Evolutionary conservation across 257 asterid genomes (phyloP).

Genomic region (Primulina tabacum): DNA sequence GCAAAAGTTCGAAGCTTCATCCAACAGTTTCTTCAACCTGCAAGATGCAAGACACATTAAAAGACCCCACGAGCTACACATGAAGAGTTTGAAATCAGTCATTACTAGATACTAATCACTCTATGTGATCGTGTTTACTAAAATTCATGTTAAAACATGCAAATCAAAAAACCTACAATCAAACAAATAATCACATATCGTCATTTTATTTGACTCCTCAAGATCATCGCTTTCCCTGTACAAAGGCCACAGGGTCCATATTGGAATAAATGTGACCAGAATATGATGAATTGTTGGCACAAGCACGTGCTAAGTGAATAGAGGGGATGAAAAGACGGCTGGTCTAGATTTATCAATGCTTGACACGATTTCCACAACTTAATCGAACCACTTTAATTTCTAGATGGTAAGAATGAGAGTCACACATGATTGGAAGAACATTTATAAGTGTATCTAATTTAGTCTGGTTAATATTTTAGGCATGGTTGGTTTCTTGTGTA

Average conservation of each 20-base stretch:
- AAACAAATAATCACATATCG: too few relatives aligned
- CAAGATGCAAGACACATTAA: too few relatives aligned
- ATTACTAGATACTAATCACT: too few relatives aligned
- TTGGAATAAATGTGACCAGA: too few relatives aligned
- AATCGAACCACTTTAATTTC: not conserved
- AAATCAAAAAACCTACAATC: not conserved
- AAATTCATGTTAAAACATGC: not conserved
- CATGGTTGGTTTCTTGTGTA: not conserved
- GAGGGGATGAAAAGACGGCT: too few relatives aligned
- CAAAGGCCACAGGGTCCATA: not conserved
- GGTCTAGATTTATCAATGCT: not conserved
- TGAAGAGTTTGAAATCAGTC: not conserved
- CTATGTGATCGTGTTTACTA: not conserved
- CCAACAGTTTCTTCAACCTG: not conserved
- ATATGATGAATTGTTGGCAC: too few relatives aligned
- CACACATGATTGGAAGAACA: not conserved
- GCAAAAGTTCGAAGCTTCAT: not conserved
- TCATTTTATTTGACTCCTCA: not conserved
- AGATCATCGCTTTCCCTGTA: not conserved
- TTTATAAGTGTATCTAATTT: not conserved
- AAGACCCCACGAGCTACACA: not conserved
- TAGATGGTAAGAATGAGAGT: not conserved
- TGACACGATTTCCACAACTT: not conserved
- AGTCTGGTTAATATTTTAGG: not conserved
- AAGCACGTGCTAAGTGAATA: too few relatives aligned